phyloP scores from a whole-genome alignment of 768 basidiomycete species.

The Lactarius deliciosus region DNA sequence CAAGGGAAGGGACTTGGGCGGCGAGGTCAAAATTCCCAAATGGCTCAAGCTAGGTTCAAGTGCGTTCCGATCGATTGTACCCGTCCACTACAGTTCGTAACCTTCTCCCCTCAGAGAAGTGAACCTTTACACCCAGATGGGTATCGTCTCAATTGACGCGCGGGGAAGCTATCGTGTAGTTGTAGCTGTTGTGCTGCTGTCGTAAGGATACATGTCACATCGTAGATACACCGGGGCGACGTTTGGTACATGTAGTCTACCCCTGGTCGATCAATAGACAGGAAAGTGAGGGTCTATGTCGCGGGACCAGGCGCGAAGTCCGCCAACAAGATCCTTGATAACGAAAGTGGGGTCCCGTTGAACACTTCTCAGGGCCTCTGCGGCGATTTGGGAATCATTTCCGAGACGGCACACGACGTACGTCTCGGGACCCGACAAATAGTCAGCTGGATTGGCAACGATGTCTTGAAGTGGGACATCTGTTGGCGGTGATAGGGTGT shows the following conservation, averaged over 20 bases:
- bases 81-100: not conserved
- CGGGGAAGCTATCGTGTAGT: not conserved
- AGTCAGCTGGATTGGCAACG: slow-evolving; percentile 54
- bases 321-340: slow-evolving; percentile 76
- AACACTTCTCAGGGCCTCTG: slow-evolving; percentile 52
- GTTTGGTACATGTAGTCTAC: slow-evolving; percentile 21
- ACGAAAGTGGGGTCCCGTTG: slow-evolving; percentile 32
- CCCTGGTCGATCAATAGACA: slow-evolving; percentile 53
- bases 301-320: slow-evolving; percentile 75
- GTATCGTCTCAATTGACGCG: slow-evolving; percentile 5
- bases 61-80: slow-evolving; percentile 8
- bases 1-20: slow-evolving; percentile 16
- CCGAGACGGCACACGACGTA: slow-evolving; percentile 84
- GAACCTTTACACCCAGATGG: slow-evolving; percentile 16
- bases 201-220: slow-evolving; percentile 11
- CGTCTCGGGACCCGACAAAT: slow-evolving; percentile 28
- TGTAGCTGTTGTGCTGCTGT: slow-evolving; percentile 3
- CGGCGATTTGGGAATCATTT: slow-evolving; percentile 92
- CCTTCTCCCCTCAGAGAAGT: slow-evolving; percentile 23
- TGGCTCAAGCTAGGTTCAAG: slow-evolving; percentile 66
- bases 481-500: slow-evolving; percentile 35
- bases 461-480: slow-evolving; percentile 73
- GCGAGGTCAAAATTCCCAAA: slow-evolving; percentile 67
- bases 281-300: slow-evolving; percentile 78
- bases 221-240: slow-evolving; percentile 14